A percentile compares a stretch with the other conserved stretches of the same genome.
phyloP scores from a whole-genome alignment of 2,329 filamentous ascomycete species.

The Fusarium equiseti region DNA sequence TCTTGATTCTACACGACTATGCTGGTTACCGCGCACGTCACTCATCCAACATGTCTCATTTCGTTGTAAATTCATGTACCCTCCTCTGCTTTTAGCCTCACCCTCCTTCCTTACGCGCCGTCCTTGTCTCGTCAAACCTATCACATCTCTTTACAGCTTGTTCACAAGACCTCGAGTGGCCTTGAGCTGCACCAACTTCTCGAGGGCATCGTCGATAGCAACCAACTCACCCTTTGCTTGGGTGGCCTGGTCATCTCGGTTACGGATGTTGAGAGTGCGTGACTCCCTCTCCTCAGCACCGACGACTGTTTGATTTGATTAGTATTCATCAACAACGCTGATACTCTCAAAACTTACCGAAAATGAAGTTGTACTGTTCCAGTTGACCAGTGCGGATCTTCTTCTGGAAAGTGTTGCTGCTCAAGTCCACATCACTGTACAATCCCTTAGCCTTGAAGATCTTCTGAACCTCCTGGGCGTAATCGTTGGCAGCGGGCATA shows the following conservation, averaged over 20 bases:
- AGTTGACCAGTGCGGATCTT: slow-evolving; percentile 88
- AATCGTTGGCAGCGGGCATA: slow-evolving; percentile 82
- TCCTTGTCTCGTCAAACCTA: slow-evolving; percentile 14
- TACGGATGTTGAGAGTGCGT: slow-evolving; percentile 72
- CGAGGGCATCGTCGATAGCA: slow-evolving; percentile 66
- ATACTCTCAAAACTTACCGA: slow-evolving; percentile 61
- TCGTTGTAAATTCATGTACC: slow-evolving; percentile 33
- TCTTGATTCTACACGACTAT: slow-evolving; percentile 22
- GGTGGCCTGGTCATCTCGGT: slow-evolving; percentile 71
- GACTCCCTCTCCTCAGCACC: slow-evolving; percentile 72
- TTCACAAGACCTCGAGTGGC: slow-evolving; percentile 58
- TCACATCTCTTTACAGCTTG: slow-evolving; percentile 48
- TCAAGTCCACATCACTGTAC: slow-evolving; percentile 69
- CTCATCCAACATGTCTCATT: slow-evolving; percentile 39
- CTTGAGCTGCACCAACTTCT: slow-evolving; percentile 66
- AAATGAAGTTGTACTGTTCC: slow-evolving; percentile 86
- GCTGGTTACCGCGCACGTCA: slow-evolving; percentile 19
- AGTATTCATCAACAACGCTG: slow-evolving; percentile 11
- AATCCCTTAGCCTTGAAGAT: slow-evolving; percentile 76
- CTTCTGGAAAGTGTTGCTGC: slow-evolving; percentile 87
- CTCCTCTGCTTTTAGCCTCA: slow-evolving; percentile 38
- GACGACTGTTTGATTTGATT: slow-evolving; percentile 60
- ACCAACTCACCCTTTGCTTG: slow-evolving; percentile 72
- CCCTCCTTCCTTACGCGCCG: slow-evolving; percentile 23
- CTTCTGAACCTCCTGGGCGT: slow-evolving; percentile 79